Percentiles rank a stretch among this genome's conserved stretches.
These are phyloP conservation scores for Pilasporangium apinafurcum DNA, from an alignment of 352 stramenopile species.

Conservation along the genomic window DNA sequence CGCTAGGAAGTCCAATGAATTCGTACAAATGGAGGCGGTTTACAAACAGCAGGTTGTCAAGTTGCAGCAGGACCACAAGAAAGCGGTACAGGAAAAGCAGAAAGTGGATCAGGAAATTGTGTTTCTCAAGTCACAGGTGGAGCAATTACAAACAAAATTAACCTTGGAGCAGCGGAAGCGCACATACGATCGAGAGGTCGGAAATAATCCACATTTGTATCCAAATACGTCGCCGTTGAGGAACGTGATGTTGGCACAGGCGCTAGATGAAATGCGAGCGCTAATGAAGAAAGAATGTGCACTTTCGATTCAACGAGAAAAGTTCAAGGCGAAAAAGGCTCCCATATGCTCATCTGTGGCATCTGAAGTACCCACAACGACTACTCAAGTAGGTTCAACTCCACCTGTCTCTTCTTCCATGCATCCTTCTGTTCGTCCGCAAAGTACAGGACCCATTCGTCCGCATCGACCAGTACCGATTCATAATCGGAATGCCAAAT, in stretches of 20 bases:
- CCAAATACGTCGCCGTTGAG: conserved; percentile 11
- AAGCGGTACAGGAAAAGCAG: conserved; percentile 23
- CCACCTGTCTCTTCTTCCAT: too few species aligned
- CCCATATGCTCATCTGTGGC: not conserved
- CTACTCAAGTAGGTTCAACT: not conserved
- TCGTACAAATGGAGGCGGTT: conserved; percentile 21
- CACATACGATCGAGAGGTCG: conserved; percentile 37
- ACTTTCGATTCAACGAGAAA: conserved; percentile 24
- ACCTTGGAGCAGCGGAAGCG: conserved; percentile 42
- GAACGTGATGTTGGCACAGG: conserved; percentile 16
- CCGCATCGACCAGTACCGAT: not conserved
- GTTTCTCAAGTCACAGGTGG: conserved; percentile 22
- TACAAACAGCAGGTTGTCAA: conserved; percentile 24
- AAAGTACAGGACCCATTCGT: conserved; percentile 8
- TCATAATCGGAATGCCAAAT: too few species aligned
- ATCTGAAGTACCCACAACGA: not conserved
- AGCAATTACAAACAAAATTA: conserved; percentile 40
- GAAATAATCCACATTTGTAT: conserved; percentile 10
- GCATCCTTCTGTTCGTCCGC: not conserved
- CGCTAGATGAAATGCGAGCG: conserved; percentile 31
- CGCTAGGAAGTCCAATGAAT: conserved; percentile 14
- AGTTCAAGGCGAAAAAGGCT: conserved; percentile 17
- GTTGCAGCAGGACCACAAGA: conserved; percentile 34
- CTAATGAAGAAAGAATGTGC: conserved; percentile 18
- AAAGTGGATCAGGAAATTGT: conserved; percentile 41